Evolutionary conservation across 208 protist species (phyloP).

Genomic region (Herpetomonas samuelpessoai): DNA sequence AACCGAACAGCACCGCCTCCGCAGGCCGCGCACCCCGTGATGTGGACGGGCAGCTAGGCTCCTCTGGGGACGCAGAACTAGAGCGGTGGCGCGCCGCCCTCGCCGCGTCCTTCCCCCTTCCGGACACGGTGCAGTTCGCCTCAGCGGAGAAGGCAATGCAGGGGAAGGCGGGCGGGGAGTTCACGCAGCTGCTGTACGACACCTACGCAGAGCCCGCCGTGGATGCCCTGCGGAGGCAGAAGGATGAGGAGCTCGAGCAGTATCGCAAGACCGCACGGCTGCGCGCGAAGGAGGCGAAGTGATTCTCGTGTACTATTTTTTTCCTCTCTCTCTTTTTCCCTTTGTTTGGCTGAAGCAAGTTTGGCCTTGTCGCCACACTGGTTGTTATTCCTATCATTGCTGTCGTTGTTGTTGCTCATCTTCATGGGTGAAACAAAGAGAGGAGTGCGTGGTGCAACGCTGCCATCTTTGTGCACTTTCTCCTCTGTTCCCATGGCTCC

Average conservation of each 20-base stretch:
- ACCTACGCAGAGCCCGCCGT: constrained; percentile 48
- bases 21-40: constrained; percentile 12
- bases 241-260: constrained; percentile 66
- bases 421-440: no score
- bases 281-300: not conserved
- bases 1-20: constrained; percentile 36
- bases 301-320: not conserved
- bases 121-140: not conserved
- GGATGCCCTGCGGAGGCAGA: constrained; percentile 54
- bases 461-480: no score
- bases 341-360: no score
- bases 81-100: constrained; percentile 58
- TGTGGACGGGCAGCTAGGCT: not conserved
- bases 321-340: not conserved
- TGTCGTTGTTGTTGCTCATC: no score
- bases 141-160: constrained; percentile 17
- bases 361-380: no score
- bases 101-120: constrained; percentile 35
- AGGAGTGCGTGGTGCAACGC: no score
- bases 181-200: constrained; percentile 50
- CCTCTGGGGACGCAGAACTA: constrained; percentile 48
- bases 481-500: no score
- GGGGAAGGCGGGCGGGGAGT: constrained; percentile 16
- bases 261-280: constrained; percentile 29
- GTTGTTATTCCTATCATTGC: no score